Evolutionary conservation across 306 rosid genomes (phyloP).

Genomic region (Dryas drummondii): DNA sequence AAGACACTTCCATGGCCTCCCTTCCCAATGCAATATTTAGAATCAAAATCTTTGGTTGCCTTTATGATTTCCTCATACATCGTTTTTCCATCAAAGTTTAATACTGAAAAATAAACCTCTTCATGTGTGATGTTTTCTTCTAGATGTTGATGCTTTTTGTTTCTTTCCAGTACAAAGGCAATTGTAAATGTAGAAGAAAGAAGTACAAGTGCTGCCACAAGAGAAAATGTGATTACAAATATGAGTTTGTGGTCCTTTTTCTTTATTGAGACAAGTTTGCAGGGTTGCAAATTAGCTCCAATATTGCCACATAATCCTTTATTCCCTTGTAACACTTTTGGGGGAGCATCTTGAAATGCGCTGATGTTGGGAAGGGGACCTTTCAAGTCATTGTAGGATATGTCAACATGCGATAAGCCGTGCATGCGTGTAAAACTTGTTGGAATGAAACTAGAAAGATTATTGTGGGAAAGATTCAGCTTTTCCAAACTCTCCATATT

Average conservation of each 20-base stretch:
- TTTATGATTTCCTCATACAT: slow-evolving; percentile 4
- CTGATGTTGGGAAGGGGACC: background rate
- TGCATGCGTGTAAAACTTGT: background rate
- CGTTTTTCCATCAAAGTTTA: background rate
- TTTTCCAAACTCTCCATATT: slow-evolving; percentile 5
- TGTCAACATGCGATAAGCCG: background rate
- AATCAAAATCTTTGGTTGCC: slow-evolving; percentile 12
- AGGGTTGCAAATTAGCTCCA: background rate
- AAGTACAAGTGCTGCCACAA: background rate
- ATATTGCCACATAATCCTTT: slow-evolving; percentile 1
- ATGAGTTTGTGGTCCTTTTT: background rate
- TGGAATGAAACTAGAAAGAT: slow-evolving; percentile 30
- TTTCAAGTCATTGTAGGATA: slow-evolving; percentile 3
- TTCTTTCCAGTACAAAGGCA: background rate
- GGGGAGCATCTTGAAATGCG: background rate
- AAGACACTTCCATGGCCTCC: slow-evolving; percentile 25
- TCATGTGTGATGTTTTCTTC: background rate
- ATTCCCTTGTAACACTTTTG: background rate
- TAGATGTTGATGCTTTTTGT: background rate
- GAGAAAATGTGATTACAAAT: background rate
- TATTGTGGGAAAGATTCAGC: slow-evolving; percentile 34
- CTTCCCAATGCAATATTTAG: slow-evolving; percentile 6
- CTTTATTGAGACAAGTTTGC: background rate
- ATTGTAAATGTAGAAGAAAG: background rate
- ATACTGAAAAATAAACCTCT: background rate